Conservation (phyloP, 75 land plant genomes). For the Selaginella tamariscina region DNA sequence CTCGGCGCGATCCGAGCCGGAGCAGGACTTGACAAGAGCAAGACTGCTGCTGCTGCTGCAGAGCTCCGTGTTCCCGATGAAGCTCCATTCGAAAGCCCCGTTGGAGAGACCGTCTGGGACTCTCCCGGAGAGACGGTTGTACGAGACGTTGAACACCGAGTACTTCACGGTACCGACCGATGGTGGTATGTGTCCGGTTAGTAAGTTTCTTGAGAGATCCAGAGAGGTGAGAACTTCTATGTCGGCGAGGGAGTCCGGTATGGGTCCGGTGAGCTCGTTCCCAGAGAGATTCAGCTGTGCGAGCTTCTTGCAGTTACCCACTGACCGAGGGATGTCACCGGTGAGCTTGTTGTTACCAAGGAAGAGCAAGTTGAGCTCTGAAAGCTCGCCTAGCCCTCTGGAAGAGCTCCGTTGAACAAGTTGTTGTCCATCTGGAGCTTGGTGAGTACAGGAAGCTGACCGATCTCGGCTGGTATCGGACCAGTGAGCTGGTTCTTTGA, state of each 20-base stretch:
- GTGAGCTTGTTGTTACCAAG: constrained; percentile 42
- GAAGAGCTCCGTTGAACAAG: neutral
- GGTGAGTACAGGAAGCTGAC: neutral
- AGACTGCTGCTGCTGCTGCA: constrained; percentile 22
- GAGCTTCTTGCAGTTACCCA: constrained; percentile 44
- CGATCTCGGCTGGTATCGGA: neutral
- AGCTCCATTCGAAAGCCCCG: constrained; percentile 30
- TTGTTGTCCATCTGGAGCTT: neutral
- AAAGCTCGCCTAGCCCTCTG: neutral
- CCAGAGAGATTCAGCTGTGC: constrained; percentile 30
- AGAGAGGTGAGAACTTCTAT: constrained; percentile 38
- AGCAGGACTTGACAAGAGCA: neutral
- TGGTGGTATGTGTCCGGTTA: constrained; percentile 44
- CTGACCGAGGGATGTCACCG: constrained; percentile 39
- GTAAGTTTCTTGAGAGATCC: constrained; percentile 39
- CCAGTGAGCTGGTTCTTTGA: neutral
- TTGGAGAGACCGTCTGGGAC: neutral
- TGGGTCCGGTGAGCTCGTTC: constrained; percentile 41
- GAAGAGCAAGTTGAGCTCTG: constrained; percentile 19
- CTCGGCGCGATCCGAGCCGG: neutral
- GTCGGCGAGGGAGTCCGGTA: constrained; percentile 51
- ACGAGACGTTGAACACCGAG: neutral
- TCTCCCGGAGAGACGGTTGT: neutral
- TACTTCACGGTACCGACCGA: constrained; percentile 25
- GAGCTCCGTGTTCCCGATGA: constrained; percentile 46